Evolutionary conservation across 257 asterid genomes (phyloP).

Genomic region (Jacaranda copaia): DNA sequence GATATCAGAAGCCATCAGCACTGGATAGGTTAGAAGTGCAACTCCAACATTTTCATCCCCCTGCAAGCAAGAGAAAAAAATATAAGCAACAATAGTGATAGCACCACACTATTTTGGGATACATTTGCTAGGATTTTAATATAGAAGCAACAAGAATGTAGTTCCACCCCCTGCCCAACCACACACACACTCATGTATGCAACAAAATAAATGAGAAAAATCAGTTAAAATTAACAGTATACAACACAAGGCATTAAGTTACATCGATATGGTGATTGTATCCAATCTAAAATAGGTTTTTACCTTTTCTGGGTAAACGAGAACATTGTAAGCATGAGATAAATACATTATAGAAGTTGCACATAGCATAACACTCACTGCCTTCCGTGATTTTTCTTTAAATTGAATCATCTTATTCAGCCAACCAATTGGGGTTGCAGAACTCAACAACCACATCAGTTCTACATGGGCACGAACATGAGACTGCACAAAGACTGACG

Average conservation of each 20-base stretch:
- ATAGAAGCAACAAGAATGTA: not conserved
- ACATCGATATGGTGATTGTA: constrained; percentile 1
- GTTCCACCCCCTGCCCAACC: too few species aligned
- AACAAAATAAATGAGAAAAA: not conserved
- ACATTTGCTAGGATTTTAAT: constrained; percentile 13
- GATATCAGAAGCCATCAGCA: constrained; percentile 97
- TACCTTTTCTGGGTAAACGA: not conserved
- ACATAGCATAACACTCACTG: constrained; percentile 59
- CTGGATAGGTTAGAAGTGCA: constrained; percentile 92
- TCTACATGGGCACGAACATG: constrained; percentile 96
- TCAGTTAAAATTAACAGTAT: not conserved
- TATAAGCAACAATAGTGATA: constrained; percentile 11
- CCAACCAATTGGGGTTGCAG: constrained; percentile 95
- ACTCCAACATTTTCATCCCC: constrained; percentile 98
- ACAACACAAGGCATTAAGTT: constrained; percentile 16
- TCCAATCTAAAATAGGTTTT: not conserved
- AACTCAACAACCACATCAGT: constrained; percentile 94
- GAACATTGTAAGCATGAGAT: constrained; percentile 1
- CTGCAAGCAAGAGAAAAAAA: constrained; percentile 45
- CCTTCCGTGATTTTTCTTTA: constrained; percentile 91
- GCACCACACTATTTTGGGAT: not conserved
- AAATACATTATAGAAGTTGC: constrained; percentile 25
- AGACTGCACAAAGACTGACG: constrained; percentile 98
- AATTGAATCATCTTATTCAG: constrained; percentile 96
- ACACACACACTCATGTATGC: too few species aligned